These are phyloP conservation scores for Zymoseptoria pseudotritici DNA, from an alignment of 2,329 filamentous ascomycete species.

Conservation along the genomic window DNA sequence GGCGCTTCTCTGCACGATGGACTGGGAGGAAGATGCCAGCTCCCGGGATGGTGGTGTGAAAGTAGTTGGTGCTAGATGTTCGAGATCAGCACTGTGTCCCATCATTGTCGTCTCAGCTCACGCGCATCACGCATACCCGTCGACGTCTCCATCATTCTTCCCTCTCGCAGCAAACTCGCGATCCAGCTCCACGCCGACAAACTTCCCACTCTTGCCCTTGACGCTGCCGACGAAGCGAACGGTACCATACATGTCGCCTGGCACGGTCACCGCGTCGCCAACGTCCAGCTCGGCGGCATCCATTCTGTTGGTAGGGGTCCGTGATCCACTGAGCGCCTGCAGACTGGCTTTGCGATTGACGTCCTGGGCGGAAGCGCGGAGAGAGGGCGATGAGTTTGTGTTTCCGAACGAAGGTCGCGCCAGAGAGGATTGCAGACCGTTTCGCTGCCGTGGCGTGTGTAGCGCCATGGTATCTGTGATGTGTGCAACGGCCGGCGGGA, in stretches of 20 bases:
- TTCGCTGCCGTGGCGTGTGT: constrained; percentile 35
- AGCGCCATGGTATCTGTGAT: constrained; percentile 28
- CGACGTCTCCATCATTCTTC: constrained; percentile 94
- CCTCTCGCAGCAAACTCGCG: constrained; percentile 72
- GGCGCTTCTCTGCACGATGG: constrained; percentile 66
- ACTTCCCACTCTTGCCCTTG: constrained; percentile 79
- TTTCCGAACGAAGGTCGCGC: constrained; percentile 33
- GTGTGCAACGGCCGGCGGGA: background rate
- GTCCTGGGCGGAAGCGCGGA: constrained; percentile 34
- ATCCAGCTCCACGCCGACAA: constrained; percentile 85
- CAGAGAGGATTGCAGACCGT: constrained; percentile 16
- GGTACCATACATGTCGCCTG: constrained; percentile 82
- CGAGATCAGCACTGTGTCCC: constrained; percentile 6
- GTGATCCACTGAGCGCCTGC: constrained; percentile 50
- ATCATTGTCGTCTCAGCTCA: background rate
- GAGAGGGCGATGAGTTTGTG: constrained; percentile 35
- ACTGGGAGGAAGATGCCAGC: constrained; percentile 91
- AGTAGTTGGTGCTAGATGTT: constrained; percentile 56
- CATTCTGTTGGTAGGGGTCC: constrained; percentile 44
- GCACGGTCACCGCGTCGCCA: constrained; percentile 83
- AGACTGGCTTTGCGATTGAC: constrained; percentile 64
- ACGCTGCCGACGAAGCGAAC: constrained; percentile 86
- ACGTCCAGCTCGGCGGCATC: constrained; percentile 53
- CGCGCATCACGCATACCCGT: constrained; percentile 54
- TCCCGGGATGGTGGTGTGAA: constrained; percentile 67